Evolutionary conservation across 2,329 filamentous ascomycete species (phyloP).

Genomic region (Fusarium stilboides): DNA sequence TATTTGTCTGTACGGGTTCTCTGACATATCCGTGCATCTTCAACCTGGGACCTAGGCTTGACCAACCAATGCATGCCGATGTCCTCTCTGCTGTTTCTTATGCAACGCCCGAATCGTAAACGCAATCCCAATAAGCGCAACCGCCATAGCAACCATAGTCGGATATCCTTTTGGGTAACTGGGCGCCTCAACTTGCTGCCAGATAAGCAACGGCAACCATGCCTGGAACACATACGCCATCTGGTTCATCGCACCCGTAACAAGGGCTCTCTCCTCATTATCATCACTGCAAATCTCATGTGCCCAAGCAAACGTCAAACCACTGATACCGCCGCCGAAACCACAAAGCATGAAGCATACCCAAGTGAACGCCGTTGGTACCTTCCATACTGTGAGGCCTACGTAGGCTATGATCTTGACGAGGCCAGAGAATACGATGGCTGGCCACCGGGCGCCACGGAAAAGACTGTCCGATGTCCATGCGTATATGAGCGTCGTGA

Average conservation of each 20-base stretch:
- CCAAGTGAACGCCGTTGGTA: constrained; percentile 72
- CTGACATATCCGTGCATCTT: too few relatives aligned
- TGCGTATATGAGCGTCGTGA: constrained; percentile 74
- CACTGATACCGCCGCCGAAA: constrained; percentile 65
- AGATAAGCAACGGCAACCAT: constrained; percentile 77
- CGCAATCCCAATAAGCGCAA: constrained; percentile 65
- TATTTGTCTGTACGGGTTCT: too few relatives aligned
- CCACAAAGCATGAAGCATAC: constrained; percentile 71
- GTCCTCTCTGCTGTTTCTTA: constrained; percentile 18
- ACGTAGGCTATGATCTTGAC: constrained; percentile 60
- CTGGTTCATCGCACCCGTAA: constrained; percentile 78
- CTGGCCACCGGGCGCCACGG: constrained; percentile 73
- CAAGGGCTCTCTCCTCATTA: constrained; percentile 77
- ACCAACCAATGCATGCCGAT: neutral
- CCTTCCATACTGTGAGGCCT: constrained; percentile 61
- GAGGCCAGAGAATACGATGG: constrained; percentile 70
- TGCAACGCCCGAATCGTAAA: constrained; percentile 59
- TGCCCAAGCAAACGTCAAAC: constrained; percentile 65
- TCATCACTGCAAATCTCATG: constrained; percentile 66
- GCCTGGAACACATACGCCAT: constrained; percentile 79
- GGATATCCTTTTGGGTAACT: constrained; percentile 73
- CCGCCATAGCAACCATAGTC: constrained; percentile 66
- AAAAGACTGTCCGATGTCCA: constrained; percentile 76
- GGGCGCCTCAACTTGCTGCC: constrained; percentile 76
- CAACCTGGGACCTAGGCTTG: neutral